Evolutionary conservation across 2,329 filamentous ascomycete genomes (phyloP).

Genomic region (Microthyrium microscopicum): DNA sequence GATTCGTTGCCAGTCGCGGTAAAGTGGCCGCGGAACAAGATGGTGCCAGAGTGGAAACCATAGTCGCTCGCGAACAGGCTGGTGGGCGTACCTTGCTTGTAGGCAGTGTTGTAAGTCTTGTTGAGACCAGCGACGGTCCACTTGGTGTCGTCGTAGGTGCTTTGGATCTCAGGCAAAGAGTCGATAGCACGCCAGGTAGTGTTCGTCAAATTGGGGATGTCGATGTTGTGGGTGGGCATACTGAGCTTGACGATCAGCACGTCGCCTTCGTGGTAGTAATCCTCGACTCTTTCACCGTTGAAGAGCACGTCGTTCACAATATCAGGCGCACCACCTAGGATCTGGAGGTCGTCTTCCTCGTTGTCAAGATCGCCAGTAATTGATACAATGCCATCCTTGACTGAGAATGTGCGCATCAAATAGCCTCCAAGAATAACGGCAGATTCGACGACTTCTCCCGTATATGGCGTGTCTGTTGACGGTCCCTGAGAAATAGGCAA

Average conservation of each 20-base stretch:
- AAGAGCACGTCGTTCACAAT: conserved; percentile 40
- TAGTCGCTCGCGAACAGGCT: conserved; percentile 54
- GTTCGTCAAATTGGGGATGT: conserved; percentile 39
- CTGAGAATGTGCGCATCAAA: conserved; percentile 42
- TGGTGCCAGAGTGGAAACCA: conserved; percentile 51
- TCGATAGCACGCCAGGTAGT: conserved; percentile 55
- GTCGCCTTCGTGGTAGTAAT: conserved; percentile 23
- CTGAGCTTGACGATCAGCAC: conserved; percentile 35
- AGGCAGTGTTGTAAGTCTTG: conserved; percentile 43
- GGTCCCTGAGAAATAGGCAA: conserved; percentile 31
- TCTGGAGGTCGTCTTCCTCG: conserved; percentile 44
- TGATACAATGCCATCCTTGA: conserved; percentile 36
- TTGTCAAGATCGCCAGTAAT: conserved; percentile 57
- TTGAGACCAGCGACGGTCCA: conserved; percentile 47
- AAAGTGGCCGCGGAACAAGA: conserved; percentile 57
- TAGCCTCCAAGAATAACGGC: conserved; percentile 50
- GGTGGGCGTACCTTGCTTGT: conserved; percentile 42
- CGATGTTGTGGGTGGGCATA: conserved; percentile 33
- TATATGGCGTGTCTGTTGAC: conserved; percentile 12
- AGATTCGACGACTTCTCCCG: not conserved
- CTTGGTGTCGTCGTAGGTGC: conserved; percentile 47
- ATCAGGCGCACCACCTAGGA: conserved; percentile 44
- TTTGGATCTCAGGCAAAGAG: conserved; percentile 50
- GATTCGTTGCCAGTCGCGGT: conserved; percentile 43
- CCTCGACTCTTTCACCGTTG: conserved; percentile 35